These are phyloP conservation scores for Bipolaris gigantea DNA, from an alignment of 2,329 filamentous ascomycete species.

Conservation along the genomic window DNA sequence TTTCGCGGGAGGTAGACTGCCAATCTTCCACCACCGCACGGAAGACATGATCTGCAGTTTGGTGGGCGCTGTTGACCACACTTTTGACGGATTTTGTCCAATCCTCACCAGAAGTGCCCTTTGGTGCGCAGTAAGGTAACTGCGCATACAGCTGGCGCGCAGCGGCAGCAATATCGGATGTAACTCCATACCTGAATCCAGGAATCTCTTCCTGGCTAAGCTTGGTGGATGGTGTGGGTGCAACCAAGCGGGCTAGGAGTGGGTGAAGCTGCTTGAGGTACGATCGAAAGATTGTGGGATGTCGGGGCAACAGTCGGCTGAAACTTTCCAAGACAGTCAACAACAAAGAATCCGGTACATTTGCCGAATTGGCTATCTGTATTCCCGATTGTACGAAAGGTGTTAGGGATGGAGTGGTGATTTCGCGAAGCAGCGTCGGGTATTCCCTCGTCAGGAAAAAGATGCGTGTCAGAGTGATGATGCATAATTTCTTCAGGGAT, in stretches of 20 bases:
- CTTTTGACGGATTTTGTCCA: conserved; percentile 70
- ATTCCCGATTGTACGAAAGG: conserved; percentile 74
- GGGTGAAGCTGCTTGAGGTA: conserved; percentile 69
- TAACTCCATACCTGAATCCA: conserved; percentile 47
- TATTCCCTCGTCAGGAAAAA: conserved; percentile 81
- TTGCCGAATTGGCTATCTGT: conserved; percentile 53
- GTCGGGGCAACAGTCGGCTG: conserved; percentile 71
- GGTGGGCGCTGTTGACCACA: conserved; percentile 67
- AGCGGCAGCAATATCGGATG: conserved; percentile 57
- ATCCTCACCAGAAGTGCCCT: conserved; percentile 74
- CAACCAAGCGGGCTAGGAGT: conserved; percentile 62
- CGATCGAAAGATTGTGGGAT: conserved; percentile 81
- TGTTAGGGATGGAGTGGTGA: conserved; percentile 80
- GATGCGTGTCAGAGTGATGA: conserved; percentile 79
- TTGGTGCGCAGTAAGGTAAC: conserved; percentile 79
- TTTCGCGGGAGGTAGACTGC: conserved; percentile 63
- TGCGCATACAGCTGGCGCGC: conserved; percentile 68
- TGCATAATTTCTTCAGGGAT: conserved; percentile 72
- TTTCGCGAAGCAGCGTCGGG: conserved; percentile 80
- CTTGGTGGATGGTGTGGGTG: conserved; percentile 59
- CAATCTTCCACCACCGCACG: conserved; percentile 80
- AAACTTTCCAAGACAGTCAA: conserved; percentile 74
- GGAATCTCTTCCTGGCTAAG: conserved; percentile 22
- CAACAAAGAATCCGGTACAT: conserved; percentile 50
- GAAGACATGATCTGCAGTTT: conserved; percentile 74